phyloP scores from a whole-genome alignment of 768 basidiomycete species.

The Amanita phalloides region DNA sequence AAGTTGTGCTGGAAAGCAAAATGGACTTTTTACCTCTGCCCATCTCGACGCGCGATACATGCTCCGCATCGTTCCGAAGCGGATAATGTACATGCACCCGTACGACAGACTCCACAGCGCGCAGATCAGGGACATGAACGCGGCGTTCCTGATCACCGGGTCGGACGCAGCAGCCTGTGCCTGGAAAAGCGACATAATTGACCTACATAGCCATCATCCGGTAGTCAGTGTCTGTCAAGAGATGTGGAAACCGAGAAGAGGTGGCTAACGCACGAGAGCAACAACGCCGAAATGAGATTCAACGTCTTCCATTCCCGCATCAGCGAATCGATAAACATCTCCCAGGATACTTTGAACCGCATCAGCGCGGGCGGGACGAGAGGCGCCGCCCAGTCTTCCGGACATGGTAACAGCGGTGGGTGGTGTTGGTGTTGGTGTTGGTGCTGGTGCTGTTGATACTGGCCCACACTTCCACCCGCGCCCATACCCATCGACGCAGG shows the following conservation, averaged over 20 bases:
- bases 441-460: neutral
- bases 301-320: slow-evolving; percentile 4
- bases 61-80: slow-evolving; percentile 2
- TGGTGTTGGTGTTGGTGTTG: neutral
- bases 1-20: no score
- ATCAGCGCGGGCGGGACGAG: slow-evolving; percentile 44
- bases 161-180: neutral
- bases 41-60: slow-evolving; percentile 1
- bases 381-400: slow-evolving; percentile 42
- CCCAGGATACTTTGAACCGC: neutral
- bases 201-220: neutral
- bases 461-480: no score
- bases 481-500: slow-evolving; percentile 5
- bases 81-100: slow-evolving; percentile 3
- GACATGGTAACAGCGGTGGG: slow-evolving; percentile 28
- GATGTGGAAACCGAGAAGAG: neutral
- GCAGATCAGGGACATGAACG: slow-evolving; percentile 5
- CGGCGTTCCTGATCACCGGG: neutral
- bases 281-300: slow-evolving; percentile 1
- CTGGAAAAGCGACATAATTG: no score
- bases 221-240: neutral
- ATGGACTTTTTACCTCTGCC: neutral
- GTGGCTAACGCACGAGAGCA: neutral
- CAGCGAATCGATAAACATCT: slow-evolving; percentile 1
- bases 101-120: slow-evolving; percentile 1